phyloP scores from a whole-genome alignment of 495 filamentous ascomycete species.

The Hypoxylon rickii region DNA sequence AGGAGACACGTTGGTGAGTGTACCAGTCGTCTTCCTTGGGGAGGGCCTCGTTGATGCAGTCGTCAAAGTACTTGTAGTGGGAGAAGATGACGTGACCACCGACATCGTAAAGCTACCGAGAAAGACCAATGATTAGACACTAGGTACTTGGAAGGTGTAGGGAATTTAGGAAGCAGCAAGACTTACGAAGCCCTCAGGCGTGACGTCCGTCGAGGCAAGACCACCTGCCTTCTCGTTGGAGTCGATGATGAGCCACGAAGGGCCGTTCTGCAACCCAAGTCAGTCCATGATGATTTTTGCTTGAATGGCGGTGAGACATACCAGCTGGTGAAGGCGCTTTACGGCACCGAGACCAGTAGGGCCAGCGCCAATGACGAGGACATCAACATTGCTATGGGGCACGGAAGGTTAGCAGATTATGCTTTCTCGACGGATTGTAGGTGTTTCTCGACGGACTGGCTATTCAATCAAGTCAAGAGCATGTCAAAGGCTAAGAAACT shows the following conservation, averaged over 20 bases:
- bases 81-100: slow-evolving; percentile 99
- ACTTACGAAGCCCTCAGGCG: slow-evolving; percentile 96
- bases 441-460: neutral
- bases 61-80: slow-evolving; percentile 99
- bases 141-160: slow-evolving; percentile 7
- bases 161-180: slow-evolving; percentile 4
- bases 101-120: slow-evolving; percentile 89
- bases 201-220: slow-evolving; percentile 95
- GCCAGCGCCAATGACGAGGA: slow-evolving; percentile 97
- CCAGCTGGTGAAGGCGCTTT: slow-evolving; percentile 95
- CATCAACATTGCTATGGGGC: slow-evolving; percentile 77
- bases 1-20: slow-evolving; percentile 96
- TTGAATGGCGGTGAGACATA: slow-evolving; percentile 54
- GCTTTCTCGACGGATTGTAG: slow-evolving; percentile 1
- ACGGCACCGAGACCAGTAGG: slow-evolving; percentile 96
- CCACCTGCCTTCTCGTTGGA: slow-evolving; percentile 92
- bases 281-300: slow-evolving; percentile 28
- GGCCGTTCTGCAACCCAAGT: slow-evolving; percentile 64
- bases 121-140: slow-evolving; percentile 27
- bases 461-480: neutral
- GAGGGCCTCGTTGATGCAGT: slow-evolving; percentile 95
- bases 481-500: slow-evolving; percentile 17
- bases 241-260: slow-evolving; percentile 96
- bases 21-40: slow-evolving; percentile 95
- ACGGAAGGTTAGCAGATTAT: slow-evolving; percentile 32